phyloP scores from a whole-genome alignment of 140 eudicot genomes.

The Stevia rebaudiana region DNA sequence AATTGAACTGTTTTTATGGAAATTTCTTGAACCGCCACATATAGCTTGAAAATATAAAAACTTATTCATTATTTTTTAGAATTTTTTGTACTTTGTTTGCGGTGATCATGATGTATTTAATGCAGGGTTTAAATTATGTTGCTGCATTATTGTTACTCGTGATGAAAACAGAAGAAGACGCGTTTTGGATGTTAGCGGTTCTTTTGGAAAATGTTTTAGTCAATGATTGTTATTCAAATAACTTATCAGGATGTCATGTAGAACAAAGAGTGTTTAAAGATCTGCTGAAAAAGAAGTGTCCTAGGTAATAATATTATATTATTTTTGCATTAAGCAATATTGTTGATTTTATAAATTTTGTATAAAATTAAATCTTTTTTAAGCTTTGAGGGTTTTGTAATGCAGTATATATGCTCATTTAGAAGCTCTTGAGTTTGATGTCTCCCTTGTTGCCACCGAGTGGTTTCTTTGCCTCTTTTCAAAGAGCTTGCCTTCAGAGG shows the following conservation, averaged over 20 bases:
- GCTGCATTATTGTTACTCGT: constrained; percentile 89
- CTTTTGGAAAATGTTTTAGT: constrained; percentile 87
- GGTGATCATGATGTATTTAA: constrained; percentile 16
- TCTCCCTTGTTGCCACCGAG: constrained; percentile 93
- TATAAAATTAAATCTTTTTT: constrained; percentile 14
- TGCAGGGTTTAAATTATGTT: constrained; percentile 94
- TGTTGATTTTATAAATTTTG: neutral
- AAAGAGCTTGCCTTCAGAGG: constrained; percentile 99
- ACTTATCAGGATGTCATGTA: constrained; percentile 95
- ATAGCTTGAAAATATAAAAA: neutral
- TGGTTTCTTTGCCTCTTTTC: constrained; percentile 97
- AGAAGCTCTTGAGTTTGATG: constrained; percentile 88
- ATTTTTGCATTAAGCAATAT: constrained; percentile 1
- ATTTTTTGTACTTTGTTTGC: constrained; percentile 11
- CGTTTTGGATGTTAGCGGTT: constrained; percentile 97
- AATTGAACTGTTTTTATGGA: neutral
- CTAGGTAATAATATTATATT: constrained; percentile 38
- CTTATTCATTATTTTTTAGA: neutral
- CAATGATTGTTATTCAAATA: constrained; percentile 76
- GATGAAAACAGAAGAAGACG: constrained; percentile 99
- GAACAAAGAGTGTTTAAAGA: constrained; percentile 95
- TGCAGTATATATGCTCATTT: constrained; percentile 89
- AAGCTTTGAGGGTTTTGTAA: constrained; percentile 3
- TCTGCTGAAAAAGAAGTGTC: constrained; percentile 69
- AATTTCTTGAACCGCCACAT: neutral